Conservation (phyloP, 1,284 basidiomycete species). For the Microbotryomycetes sp. region DNA sequence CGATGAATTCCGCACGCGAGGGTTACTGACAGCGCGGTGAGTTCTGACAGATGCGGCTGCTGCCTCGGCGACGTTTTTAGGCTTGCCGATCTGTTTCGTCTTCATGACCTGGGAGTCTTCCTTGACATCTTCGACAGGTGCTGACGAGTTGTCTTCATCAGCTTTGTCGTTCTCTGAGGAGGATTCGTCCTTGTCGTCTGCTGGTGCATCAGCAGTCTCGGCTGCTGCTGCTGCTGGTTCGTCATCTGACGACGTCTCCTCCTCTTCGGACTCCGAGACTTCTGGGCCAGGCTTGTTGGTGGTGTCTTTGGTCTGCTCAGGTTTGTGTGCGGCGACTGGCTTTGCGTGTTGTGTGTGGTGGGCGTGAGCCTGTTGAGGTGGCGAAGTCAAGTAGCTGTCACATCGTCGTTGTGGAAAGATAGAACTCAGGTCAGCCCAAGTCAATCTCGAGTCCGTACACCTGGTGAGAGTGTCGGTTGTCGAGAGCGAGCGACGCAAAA, state of each 20-base stretch:
- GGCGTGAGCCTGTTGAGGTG: neutral
- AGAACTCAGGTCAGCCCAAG: neutral
- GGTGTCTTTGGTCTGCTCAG: neutral
- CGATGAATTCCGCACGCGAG: neutral
- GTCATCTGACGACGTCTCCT: neutral
- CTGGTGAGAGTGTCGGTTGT: neutral
- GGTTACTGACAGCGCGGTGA: neutral
- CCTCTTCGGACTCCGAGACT: neutral
- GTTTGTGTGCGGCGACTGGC: neutral
- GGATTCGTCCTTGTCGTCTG: neutral
- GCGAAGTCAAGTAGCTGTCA: neutral
- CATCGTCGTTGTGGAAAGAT: no score
- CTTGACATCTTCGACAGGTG: neutral
- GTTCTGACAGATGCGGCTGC: neutral
- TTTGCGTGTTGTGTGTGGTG: neutral
- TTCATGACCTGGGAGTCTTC: neutral
- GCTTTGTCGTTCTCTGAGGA: neutral
- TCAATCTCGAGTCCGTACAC: neutral
- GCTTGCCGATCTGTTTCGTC: neutral
- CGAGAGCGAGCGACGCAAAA: neutral
- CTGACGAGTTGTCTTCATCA: neutral
- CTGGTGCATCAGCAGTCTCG: neutral
- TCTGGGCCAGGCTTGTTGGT: neutral
- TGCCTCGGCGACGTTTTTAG: neutral
- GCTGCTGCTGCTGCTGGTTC: no score